A percentile compares a stretch with the other conserved stretches of the same genome.
Evolutionary conservation across 2,329 filamentous ascomycete genomes (phyloP).

Genomic region (Lecanicillium sp.): DNA sequence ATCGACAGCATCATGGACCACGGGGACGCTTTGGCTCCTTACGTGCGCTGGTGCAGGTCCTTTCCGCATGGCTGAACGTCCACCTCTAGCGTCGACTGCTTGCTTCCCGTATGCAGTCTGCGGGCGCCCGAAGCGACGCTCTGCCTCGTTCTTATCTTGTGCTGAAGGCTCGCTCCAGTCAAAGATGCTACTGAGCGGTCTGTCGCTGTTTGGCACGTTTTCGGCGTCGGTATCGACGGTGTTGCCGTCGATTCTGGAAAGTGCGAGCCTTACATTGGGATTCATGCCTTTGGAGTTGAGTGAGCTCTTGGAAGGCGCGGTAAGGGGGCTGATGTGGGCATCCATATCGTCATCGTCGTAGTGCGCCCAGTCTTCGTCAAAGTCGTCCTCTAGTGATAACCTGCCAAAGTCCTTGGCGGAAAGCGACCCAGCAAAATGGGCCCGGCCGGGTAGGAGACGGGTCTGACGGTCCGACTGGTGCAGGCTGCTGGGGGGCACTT

Average conservation of each 20-base stretch:
- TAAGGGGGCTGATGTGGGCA: slow-evolving; percentile 45
- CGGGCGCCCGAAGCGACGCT: slow-evolving; percentile 54
- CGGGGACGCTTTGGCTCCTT: slow-evolving; percentile 73
- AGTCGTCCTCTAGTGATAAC: slow-evolving; percentile 52
- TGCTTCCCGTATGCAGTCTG: slow-evolving; percentile 73
- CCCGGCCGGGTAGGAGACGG: no score
- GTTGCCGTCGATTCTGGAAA: slow-evolving; percentile 45
- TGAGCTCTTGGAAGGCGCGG: slow-evolving; percentile 46
- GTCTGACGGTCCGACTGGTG: background rate
- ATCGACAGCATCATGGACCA: slow-evolving; percentile 56
- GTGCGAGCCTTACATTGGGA: slow-evolving; percentile 45
- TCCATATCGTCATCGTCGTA: slow-evolving; percentile 48
- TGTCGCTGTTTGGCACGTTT: slow-evolving; percentile 27
- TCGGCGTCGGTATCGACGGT: slow-evolving; percentile 22
- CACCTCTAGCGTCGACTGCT: slow-evolving; percentile 61
- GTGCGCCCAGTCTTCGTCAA: slow-evolving; percentile 57
- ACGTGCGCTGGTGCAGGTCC: slow-evolving; percentile 63
- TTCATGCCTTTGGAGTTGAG: slow-evolving; percentile 46
- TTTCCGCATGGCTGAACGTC: slow-evolving; percentile 59
- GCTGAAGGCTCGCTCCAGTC: slow-evolving; percentile 66
- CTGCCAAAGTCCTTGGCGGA: slow-evolving; percentile 36
- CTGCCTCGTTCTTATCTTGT: slow-evolving; percentile 53
- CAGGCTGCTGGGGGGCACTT: slow-evolving; percentile 2
- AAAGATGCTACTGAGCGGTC: slow-evolving; percentile 62
- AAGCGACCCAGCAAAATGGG: slow-evolving; percentile 24